phyloP scores from a whole-genome alignment of 768 basidiomycete species.

The Lyophyllum decastes region DNA sequence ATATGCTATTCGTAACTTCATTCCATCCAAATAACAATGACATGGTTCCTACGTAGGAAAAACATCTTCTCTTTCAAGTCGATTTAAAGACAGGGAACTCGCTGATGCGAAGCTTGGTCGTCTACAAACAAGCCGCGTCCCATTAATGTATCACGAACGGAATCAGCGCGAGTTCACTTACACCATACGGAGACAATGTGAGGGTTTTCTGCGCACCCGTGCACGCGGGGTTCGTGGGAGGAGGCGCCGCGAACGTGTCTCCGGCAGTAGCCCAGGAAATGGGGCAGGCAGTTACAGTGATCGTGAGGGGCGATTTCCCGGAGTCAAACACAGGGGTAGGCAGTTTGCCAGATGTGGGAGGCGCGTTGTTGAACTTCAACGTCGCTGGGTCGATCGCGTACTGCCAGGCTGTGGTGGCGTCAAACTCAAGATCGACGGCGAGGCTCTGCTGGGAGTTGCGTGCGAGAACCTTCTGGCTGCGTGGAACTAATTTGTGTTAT shows the following conservation, averaged over 20 bases:
- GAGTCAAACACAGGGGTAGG: conserved; percentile 52
- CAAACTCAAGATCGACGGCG: conserved; percentile 52
- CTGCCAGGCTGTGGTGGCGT: conserved; percentile 49
- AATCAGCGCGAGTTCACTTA: conserved; percentile 25
- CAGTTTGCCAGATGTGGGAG: conserved; percentile 33
- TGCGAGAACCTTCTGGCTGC: conserved; percentile 38
- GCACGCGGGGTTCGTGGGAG: conserved; percentile 45
- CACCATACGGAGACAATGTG: conserved; percentile 49
- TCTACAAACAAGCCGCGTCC: not conserved
- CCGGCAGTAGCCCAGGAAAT: conserved; percentile 49
- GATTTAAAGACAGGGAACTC: conserved; percentile 41
- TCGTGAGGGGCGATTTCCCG: conserved; percentile 46
- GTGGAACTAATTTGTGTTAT: conserved; percentile 23
- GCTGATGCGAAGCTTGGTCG: conserved; percentile 39
- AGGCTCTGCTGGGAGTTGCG: conserved; percentile 43
- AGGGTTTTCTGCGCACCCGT: conserved; percentile 41
- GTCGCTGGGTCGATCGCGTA: conserved; percentile 55
- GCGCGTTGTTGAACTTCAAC: conserved; percentile 36
- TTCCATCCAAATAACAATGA: not conserved
- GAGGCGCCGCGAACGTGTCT: conserved; percentile 49
- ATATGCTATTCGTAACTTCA: no score
- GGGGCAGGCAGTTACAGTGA: conserved; percentile 51
- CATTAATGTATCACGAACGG: not conserved
- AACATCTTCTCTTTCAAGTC: conserved; percentile 4
- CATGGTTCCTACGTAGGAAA: not conserved